Evolutionary conservation across 805 yeast genomes (phyloP).

Genomic region (Zygotorulaspora sp.): DNA sequence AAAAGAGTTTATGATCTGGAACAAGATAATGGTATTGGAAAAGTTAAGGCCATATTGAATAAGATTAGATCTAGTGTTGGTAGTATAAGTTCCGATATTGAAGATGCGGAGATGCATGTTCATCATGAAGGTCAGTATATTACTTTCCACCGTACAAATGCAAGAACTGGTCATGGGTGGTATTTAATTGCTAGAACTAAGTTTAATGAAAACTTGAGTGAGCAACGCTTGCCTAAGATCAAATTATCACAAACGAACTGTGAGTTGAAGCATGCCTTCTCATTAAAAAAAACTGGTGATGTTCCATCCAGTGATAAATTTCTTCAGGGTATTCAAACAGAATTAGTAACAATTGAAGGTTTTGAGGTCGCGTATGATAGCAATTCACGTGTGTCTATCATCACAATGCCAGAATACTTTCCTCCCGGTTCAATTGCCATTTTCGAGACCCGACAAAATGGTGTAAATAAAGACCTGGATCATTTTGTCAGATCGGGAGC

Average conservation of each 20-base stretch:
- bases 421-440: slow-evolving; percentile 91
- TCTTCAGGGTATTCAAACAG: slow-evolving; percentile 63
- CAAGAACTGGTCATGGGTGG: slow-evolving; percentile 83
- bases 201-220: slow-evolving; percentile 44
- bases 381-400: slow-evolving; percentile 43
- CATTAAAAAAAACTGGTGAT: slow-evolving; percentile 52
- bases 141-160: slow-evolving; percentile 81
- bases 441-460: slow-evolving; percentile 62
- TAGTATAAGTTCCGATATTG: slow-evolving; percentile 39
- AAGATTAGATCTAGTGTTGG: slow-evolving; percentile 56
- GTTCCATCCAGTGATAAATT: slow-evolving; percentile 35
- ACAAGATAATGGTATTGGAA: slow-evolving; percentile 60
- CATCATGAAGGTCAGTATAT: slow-evolving; percentile 92
- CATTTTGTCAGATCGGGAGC: slow-evolving; percentile 70
- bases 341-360: slow-evolving; percentile 48
- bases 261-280: slow-evolving; percentile 53
- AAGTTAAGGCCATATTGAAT: slow-evolving; percentile 59
- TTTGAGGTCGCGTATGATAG: slow-evolving; percentile 47
- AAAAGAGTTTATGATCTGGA: slow-evolving; percentile 51
- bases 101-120: slow-evolving; percentile 85
- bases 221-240: slow-evolving; percentile 56
- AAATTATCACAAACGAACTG: slow-evolving; percentile 57
- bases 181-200: slow-evolving; percentile 84
- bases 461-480: slow-evolving; percentile 63
- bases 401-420: slow-evolving; percentile 58